phyloP scores from a whole-genome alignment of 495 filamentous ascomycete species.

The Tuber microsphaerosporum region DNA sequence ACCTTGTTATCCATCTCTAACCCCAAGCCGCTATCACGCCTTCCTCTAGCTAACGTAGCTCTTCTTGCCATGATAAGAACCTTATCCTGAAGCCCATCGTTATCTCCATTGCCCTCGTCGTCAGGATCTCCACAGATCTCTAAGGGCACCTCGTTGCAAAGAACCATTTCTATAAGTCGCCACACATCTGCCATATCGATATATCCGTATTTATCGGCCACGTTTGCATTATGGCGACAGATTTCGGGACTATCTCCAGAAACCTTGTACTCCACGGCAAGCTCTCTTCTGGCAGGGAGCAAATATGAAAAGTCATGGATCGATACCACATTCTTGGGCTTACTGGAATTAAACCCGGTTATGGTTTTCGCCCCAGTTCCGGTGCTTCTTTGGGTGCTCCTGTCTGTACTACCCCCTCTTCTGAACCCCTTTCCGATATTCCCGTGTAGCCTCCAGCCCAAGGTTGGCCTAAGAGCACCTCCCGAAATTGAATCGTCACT shows the following conservation, averaged over 20 bases:
- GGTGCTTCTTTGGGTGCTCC: slow-evolving; percentile 40
- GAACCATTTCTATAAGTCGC: slow-evolving; percentile 67
- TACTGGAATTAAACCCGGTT: slow-evolving; percentile 21
- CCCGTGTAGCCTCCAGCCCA: slow-evolving; percentile 36
- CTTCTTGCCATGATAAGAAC: slow-evolving; percentile 58
- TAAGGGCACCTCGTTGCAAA: slow-evolving; percentile 67
- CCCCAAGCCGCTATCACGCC: slow-evolving; percentile 49
- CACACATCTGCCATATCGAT: slow-evolving; percentile 74
- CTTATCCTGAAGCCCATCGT: slow-evolving; percentile 46
- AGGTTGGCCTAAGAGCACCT: slow-evolving; percentile 24
- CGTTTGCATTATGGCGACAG: slow-evolving; percentile 71
- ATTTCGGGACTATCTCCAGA: slow-evolving; percentile 71
- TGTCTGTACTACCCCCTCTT: slow-evolving; percentile 37
- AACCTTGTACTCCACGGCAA: slow-evolving; percentile 74
- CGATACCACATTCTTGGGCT: slow-evolving; percentile 54
- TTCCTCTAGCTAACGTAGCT: slow-evolving; percentile 39
- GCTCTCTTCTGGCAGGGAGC: slow-evolving; percentile 65
- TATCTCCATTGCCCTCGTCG: background rate
- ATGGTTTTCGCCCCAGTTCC: slow-evolving; percentile 38
- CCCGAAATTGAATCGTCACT: slow-evolving; percentile 32
- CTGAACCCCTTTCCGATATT: slow-evolving; percentile 25
- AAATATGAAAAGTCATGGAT: slow-evolving; percentile 62
- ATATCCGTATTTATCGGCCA: slow-evolving; percentile 67
- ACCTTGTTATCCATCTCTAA: slow-evolving; percentile 39
- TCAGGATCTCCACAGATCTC: slow-evolving; percentile 51